Conservation (phyloP, 768 basidiomycete species). For the Boletus coccyginus region DNA sequence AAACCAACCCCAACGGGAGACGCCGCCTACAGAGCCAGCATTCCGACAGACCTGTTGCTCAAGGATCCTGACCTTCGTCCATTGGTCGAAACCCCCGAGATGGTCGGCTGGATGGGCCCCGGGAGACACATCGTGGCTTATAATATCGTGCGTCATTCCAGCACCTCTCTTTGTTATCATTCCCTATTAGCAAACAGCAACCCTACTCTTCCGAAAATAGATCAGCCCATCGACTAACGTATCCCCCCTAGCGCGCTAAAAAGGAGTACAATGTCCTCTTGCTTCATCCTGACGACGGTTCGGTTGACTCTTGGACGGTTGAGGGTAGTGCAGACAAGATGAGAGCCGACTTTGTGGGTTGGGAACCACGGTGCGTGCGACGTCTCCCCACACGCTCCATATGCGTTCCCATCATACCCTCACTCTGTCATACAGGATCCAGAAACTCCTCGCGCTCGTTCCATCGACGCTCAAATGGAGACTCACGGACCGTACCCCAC, state of each 20-base stretch:
- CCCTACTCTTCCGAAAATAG: too few species aligned
- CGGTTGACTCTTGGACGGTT: conserved; percentile 45
- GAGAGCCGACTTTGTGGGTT: conserved; percentile 40
- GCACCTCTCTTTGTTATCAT: too few species aligned
- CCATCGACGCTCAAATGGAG: conserved; percentile 20
- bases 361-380: conserved; percentile 45
- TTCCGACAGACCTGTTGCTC: too few species aligned
- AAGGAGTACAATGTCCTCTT: conserved; percentile 47
- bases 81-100: too few species aligned
- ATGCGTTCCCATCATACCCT: conserved; percentile 1
- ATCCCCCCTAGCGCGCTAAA: conserved; percentile 28
- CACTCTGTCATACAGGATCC: conserved; percentile 30
- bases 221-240: conserved; percentile 5
- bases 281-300: conserved; percentile 37
- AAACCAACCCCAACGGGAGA: too few species aligned
- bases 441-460: conserved; percentile 46
- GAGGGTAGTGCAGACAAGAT: conserved; percentile 29
- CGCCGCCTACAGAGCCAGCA: too few species aligned
- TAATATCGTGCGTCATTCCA: too few species aligned
- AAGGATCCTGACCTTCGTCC: too few species aligned
- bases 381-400: background rate
- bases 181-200: too few species aligned
- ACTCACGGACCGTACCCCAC: conserved; percentile 47
- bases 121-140: too few species aligned
- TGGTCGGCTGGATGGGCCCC: too few species aligned